phyloP scores from a whole-genome alignment of 75 land plant genomes.

The Pinus taeda region DNA sequence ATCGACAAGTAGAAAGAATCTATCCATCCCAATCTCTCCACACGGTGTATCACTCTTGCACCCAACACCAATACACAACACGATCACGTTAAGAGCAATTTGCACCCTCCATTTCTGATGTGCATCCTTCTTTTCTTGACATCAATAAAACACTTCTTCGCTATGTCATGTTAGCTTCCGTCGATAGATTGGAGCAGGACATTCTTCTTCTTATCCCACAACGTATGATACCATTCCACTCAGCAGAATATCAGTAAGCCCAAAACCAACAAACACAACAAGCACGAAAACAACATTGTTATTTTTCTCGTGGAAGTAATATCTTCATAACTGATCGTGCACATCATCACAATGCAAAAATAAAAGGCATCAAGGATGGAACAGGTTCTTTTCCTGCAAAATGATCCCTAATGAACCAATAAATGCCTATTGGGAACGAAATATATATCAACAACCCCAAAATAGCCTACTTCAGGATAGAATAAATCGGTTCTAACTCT shows the following conservation, averaged over 20 bases:
- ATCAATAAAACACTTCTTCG: conserved; percentile 57
- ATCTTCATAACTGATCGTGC: conserved; percentile 93
- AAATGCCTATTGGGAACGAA: conserved; percentile 55
- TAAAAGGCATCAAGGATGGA: conserved; percentile 79
- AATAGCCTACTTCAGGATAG: conserved; percentile 53
- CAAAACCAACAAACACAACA: conserved; percentile 84
- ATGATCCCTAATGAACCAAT: conserved; percentile 24
- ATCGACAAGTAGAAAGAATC: conserved; percentile 85
- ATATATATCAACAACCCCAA: conserved; percentile 51
- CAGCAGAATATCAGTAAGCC: conserved; percentile 78
- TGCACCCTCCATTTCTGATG: conserved; percentile 77
- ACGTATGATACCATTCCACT: conserved; percentile 76
- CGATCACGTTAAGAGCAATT: conserved; percentile 67
- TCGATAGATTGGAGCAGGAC: conserved; percentile 52
- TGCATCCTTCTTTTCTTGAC: conserved; percentile 87
- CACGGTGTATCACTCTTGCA: conserved; percentile 41
- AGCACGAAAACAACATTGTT: conserved; percentile 71
- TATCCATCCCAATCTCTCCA: conserved; percentile 68
- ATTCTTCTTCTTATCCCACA: conserved; percentile 71
- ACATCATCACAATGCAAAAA: conserved; percentile 92
- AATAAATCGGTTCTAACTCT: conserved; percentile 9
- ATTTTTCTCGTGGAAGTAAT: conserved; percentile 58
- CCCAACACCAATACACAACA: conserved; percentile 62
- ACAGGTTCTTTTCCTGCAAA: conserved; percentile 40
- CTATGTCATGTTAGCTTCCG: conserved; percentile 26